These are phyloP conservation scores for Aureobasidium sp. DNA, from an alignment of 2,329 filamentous ascomycete genomes.

Conservation along the genomic window DNA sequence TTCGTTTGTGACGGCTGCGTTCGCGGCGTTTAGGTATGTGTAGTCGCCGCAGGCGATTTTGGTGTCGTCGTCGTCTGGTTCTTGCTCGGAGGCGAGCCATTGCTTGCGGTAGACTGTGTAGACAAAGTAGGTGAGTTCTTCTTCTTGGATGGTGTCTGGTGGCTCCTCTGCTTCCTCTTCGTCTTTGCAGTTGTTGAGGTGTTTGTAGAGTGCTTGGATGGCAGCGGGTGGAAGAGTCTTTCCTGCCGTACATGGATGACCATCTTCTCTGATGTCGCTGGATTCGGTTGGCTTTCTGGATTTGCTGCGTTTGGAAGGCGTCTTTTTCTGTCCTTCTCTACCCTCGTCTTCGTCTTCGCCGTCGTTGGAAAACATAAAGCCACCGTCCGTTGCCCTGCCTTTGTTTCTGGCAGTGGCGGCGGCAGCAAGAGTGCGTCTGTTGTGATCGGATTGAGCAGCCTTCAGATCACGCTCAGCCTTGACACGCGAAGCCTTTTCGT, in stretches of 20 bases:
- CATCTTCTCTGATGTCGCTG: neutral
- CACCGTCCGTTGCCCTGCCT: neutral
- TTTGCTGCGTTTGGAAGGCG: neutral
- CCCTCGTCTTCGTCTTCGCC: neutral
- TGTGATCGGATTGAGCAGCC: neutral
- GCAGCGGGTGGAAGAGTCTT: neutral
- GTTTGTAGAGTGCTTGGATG: neutral
- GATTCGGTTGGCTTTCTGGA: neutral
- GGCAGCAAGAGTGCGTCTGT: neutral
- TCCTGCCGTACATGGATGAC: neutral
- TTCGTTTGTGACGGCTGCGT: slow-evolving; percentile 1
- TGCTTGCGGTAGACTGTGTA: slow-evolving; percentile 10
- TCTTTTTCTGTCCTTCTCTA: neutral
- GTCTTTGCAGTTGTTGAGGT: neutral
- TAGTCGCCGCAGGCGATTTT: neutral
- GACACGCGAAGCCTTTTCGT: neutral
- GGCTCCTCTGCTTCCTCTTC: neutral
- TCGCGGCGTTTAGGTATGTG: slow-evolving; percentile 5
- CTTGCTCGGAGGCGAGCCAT: neutral
- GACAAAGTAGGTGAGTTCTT: slow-evolving; percentile 2
- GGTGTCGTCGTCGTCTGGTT: neutral
- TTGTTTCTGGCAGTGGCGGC: neutral
- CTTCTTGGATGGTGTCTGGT: neutral
- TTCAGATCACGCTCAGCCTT: neutral
- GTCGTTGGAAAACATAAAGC: neutral